A percentile compares a stretch with the other conserved stretches of the same genome.
phyloP scores from a whole-genome alignment of 139 green algal genomes.

The Klebsormidium nitens region DNA sequence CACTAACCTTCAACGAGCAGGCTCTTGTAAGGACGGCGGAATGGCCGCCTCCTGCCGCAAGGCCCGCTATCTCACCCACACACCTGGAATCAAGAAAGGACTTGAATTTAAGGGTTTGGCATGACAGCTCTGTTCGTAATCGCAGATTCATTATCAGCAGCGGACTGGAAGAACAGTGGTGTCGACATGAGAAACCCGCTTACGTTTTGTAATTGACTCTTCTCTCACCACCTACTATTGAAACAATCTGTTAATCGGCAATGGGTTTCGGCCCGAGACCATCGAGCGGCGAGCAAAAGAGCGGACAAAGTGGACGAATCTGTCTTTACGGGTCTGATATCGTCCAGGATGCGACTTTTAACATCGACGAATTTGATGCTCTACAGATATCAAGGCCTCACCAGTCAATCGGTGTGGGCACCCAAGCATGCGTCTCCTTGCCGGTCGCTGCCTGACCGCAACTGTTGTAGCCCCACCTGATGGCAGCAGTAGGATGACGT shows the following conservation, averaged over 20 bases:
- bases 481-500: not conserved
- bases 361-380: not conserved
- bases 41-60: slow-evolving; percentile 33
- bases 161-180: no score
- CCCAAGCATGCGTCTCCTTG: slow-evolving; percentile 11
- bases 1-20: slow-evolving; percentile 12
- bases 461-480: slow-evolving; percentile 37
- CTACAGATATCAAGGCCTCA: not conserved
- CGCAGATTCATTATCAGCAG: not conserved
- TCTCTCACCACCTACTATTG: no score
- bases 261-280: no score
- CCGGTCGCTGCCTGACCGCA: slow-evolving; percentile 32
- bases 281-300: no score
- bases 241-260: no score
- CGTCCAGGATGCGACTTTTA: not conserved
- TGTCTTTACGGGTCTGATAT: not conserved
- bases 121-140: not conserved
- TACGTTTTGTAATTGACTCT: slow-evolving; percentile 2
- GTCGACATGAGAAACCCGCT: no score
- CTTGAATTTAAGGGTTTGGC: not conserved
- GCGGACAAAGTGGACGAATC: not conserved
- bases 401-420: slow-evolving; percentile 27
- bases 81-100: slow-evolving; percentile 20
- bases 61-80: slow-evolving; percentile 14
- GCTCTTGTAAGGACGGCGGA: slow-evolving; percentile 31